Conservation (phyloP, 139 green algal species). For the Penium margaritaceum region DNA sequence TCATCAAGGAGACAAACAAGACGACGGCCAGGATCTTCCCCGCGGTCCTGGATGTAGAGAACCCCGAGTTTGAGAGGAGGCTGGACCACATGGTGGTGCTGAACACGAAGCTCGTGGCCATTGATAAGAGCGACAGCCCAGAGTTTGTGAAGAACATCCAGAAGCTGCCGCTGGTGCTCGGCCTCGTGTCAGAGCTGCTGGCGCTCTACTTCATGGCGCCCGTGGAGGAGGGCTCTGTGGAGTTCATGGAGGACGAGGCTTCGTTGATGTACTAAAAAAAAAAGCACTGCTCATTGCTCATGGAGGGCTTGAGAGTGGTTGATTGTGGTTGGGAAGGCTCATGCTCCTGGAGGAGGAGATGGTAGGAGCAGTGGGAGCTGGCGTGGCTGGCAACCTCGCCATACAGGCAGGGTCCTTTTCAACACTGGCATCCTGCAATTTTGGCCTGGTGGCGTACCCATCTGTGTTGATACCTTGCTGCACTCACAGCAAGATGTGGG, state of each 20-base stretch:
- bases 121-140: constrained; percentile 61
- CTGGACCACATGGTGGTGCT: constrained; percentile 73
- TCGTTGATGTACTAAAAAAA: constrained; percentile 55
- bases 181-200: constrained; percentile 69
- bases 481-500: too few species aligned
- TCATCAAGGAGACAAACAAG: constrained; percentile 83
- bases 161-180: constrained; percentile 65
- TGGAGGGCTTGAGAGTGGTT: too few species aligned
- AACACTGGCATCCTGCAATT: too few species aligned
- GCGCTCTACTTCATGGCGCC: constrained; percentile 78
- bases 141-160: constrained; percentile 68
- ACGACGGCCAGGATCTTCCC: constrained; percentile 92
- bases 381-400: too few species aligned
- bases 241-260: constrained; percentile 55
- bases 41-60: constrained; percentile 73
- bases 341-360: too few species aligned
- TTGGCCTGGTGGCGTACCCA: too few species aligned
- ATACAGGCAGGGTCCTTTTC: too few species aligned
- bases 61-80: constrained; percentile 74
- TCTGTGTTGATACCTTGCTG: too few species aligned
- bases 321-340: too few species aligned
- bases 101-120: constrained; percentile 72
- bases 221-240: constrained; percentile 64
- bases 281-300: too few species aligned
- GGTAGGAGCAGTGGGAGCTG: too few species aligned